Conservation (phyloP, 2,329 filamentous ascomycete species). For the Westerdykella ornata region DNA sequence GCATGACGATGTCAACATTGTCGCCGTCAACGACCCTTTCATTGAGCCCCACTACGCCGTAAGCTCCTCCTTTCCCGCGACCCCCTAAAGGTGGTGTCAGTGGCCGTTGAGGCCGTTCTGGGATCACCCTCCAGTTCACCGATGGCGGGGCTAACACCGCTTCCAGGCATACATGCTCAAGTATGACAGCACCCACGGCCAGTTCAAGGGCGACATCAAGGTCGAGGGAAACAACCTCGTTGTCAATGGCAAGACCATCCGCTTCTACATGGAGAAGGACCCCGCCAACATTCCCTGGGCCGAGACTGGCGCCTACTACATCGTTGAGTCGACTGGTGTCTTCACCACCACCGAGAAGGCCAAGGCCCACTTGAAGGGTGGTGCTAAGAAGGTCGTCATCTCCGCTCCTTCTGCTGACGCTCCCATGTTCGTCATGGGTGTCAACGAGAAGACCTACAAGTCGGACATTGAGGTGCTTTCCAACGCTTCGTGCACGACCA, state of each 20-base stretch:
- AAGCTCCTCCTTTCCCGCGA: slow-evolving; percentile 44
- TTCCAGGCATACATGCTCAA: slow-evolving; percentile 95
- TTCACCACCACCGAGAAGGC: slow-evolving; percentile 99
- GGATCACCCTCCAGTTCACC: not conserved
- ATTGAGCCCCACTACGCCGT: slow-evolving; percentile 97
- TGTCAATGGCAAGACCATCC: slow-evolving; percentile 91
- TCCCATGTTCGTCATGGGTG: slow-evolving; percentile 99
- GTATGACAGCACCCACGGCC: slow-evolving; percentile 95
- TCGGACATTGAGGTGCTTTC: slow-evolving; percentile 88
- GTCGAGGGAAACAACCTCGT: slow-evolving; percentile 65
- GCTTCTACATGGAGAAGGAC: slow-evolving; percentile 91
- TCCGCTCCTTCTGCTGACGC: slow-evolving; percentile 89
- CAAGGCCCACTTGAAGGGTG: slow-evolving; percentile 85
- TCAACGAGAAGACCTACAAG: slow-evolving; percentile 94
- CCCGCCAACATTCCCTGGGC: slow-evolving; percentile 85
- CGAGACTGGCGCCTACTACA: slow-evolving; percentile 81
- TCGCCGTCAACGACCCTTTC: slow-evolving; percentile 99
- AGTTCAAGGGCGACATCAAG: slow-evolving; percentile 88
- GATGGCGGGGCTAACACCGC: slow-evolving; percentile 24
- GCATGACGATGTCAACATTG: slow-evolving; percentile 82
- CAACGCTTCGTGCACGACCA: slow-evolving; percentile 99
- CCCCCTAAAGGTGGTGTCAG: no score
- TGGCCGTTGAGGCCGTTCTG: not conserved
- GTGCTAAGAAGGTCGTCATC: slow-evolving; percentile 89
- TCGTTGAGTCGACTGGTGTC: slow-evolving; percentile 96